phyloP scores from a whole-genome alignment of 495 filamentous ascomycete genomes.

The Xylaria grammica region DNA sequence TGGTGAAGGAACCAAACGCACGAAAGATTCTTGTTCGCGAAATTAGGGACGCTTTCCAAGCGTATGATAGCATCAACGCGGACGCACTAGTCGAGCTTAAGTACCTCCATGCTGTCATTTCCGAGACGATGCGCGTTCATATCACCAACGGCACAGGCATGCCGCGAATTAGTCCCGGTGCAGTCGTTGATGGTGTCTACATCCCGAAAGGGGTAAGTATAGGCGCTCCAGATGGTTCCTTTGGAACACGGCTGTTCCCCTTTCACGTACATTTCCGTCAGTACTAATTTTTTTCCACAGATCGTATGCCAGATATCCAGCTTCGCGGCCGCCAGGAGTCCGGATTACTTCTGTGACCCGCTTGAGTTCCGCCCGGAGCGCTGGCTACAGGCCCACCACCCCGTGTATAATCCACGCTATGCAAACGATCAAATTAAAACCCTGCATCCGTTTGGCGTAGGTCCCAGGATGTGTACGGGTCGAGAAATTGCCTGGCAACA shows the following conservation, averaged over 20 bases:
- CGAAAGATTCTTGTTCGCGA: constrained; percentile 20
- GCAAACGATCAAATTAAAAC: constrained; percentile 13
- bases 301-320: background rate
- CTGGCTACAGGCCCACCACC: constrained; percentile 24
- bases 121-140: constrained; percentile 29
- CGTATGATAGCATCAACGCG: constrained; percentile 26
- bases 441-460: constrained; percentile 26
- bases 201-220: constrained; percentile 28
- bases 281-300: background rate
- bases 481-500: constrained; percentile 32
- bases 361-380: constrained; percentile 23
- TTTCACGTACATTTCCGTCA: background rate
- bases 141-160: constrained; percentile 17
- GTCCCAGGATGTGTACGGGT: constrained; percentile 29
- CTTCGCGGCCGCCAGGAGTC: constrained; percentile 25
- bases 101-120: constrained; percentile 27
- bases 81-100: constrained; percentile 21
- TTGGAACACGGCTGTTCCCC: background rate
- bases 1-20: constrained; percentile 27
- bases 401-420: constrained; percentile 16
- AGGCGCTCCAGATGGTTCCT: background rate
- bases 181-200: constrained; percentile 29
- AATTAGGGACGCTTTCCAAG: constrained; percentile 25
- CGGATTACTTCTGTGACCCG: constrained; percentile 24
- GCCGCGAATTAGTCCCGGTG: constrained; percentile 30